phyloP scores from a whole-genome alignment of 2,329 filamentous ascomycete genomes.

The Lizonia empirigonia region DNA sequence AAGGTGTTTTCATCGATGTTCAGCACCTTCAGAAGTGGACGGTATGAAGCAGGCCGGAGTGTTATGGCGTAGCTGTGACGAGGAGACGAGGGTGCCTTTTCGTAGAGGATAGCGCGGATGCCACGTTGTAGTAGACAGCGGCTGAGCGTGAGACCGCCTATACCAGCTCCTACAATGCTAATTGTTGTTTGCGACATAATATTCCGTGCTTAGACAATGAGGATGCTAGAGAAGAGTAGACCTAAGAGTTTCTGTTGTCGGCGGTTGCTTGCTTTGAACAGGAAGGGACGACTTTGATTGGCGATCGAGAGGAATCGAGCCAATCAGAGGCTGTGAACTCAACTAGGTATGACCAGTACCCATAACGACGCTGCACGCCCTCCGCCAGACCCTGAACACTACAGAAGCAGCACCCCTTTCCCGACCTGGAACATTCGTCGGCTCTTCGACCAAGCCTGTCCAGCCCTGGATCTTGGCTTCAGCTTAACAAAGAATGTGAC shows the following conservation, averaged over 20 bases:
- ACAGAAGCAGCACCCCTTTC: no score
- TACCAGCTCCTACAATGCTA: conserved; percentile 53
- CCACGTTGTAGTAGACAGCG: conserved; percentile 42
- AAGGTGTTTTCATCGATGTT: conserved; percentile 42
- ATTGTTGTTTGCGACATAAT: conserved; percentile 37
- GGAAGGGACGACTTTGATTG: conserved; percentile 3
- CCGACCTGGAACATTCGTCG: no score
- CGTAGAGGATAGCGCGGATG: conserved; percentile 43
- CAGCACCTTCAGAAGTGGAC: conserved; percentile 40
- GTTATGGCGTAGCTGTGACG: conserved; percentile 50
- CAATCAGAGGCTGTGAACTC: conserved; percentile 1
- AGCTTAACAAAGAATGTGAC: no score
- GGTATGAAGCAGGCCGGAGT: conserved; percentile 41
- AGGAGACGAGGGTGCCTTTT: conserved; percentile 33
- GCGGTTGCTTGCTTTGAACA: no score
- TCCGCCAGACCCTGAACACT: neutral
- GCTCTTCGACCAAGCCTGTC: no score
- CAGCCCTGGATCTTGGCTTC: no score
- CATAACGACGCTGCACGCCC: neutral
- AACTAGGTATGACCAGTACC: neutral
- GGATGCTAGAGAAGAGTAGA: no score
- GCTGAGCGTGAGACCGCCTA: conserved; percentile 52
- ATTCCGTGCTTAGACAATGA: no score
- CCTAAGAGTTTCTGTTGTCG: no score
- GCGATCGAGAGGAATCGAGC: conserved; percentile 9